Base-by-base conservation (phyloP, 257 asterid genomes). In the Solanum chaucha region DNA sequence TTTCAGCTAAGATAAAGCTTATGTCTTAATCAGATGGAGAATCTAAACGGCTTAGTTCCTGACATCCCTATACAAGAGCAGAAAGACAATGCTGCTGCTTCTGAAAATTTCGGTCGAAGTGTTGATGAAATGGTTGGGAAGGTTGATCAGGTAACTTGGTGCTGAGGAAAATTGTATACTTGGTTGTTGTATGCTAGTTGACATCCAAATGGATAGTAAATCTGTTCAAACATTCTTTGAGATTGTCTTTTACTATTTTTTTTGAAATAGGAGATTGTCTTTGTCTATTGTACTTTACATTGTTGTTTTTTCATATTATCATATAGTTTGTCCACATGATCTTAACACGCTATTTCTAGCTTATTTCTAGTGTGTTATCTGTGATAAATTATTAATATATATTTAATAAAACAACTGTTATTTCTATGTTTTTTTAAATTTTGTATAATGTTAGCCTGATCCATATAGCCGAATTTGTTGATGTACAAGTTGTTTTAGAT, bases 141-240 rank as follows among this genome's bases (percentile, higher is more conserved):
- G 91, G 93, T 94, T 84, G 94, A 92, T 77, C 90, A 93, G 95
- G 96, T 92, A 71, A 77, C 84, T 70, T 35, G 46, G 65, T 48
- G 77, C 24, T 19, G 17, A 67, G 51, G 58, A 22, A 80, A 19
- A 59, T 64, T 73, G 46, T 88, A 81, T 12, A 71, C 67, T 87
- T 59, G 17, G 6, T 48, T 34, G 44, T 58, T 70, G 35, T 71
- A 28, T 34, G 38, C 87, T 46, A 71, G 74, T 72, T 86, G 72
- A 28, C 35, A 68, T 61, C 78, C 75, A 61, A 7, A 61, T 41
- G 38, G 58, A 61, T 65, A 65, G 58, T 64, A 24, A 24, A 40
- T 55, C 32, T 51, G n/a, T 41, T 20, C 55, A 44, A 28, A 46
- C 36, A 46, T 46, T 70, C 34, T 70, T 41, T 35, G 44, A 19